Evolutionary conservation across 495 filamentous ascomycete genomes (phyloP), one percentile per base, ranked within the genome.

Genomic region (Cercophora sp.): DNA sequence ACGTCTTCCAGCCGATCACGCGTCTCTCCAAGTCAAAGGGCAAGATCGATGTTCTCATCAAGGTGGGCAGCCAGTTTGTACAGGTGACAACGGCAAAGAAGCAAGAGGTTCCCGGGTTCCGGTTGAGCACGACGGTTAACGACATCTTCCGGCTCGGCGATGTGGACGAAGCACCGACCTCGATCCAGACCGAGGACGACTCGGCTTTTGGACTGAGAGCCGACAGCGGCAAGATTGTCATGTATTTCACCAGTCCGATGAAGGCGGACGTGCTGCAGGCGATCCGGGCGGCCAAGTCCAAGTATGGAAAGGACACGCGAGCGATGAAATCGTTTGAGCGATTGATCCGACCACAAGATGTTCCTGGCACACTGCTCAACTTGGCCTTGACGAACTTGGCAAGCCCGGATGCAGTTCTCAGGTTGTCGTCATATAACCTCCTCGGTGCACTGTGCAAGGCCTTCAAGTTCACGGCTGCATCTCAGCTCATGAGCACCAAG

Each of bases 71-170:
- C 37, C 79, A 83, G 50, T 86, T 82, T 60, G 80, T 86, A n/a
- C 83, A 85, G 51, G 76, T 86, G 46, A 83, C 82, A 8, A 85
- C 83, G 13, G 73, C 74, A 36, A 82, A 83, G 65, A 83, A 82
- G 58, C 83, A 85, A 51, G 83, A 85, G 44, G 75, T 85, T 15
- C 80, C 81, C 19, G 78, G 76, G 15, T 71, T 79, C 37, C 74
- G 72, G 25, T 66, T 84, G 25, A 78, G 72, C 62, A 78, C 80
- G 19, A 84, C 78, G 2, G 75, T 85, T 44, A 86, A 86, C 51
- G 83, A 86, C 54, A 84, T 84, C 19, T 86, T 84, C 65, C 76
- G 82, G 22, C 70, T 86, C 8, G 70, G 76, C 9, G 83, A 85
- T 37, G 70, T 86, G 8, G 83, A 84, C 35, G 83, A 86, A 62